Evolutionary conservation across 202 grass and related monocot species (phyloP).

Genomic region (Dendrocalamus latiflorus): DNA sequence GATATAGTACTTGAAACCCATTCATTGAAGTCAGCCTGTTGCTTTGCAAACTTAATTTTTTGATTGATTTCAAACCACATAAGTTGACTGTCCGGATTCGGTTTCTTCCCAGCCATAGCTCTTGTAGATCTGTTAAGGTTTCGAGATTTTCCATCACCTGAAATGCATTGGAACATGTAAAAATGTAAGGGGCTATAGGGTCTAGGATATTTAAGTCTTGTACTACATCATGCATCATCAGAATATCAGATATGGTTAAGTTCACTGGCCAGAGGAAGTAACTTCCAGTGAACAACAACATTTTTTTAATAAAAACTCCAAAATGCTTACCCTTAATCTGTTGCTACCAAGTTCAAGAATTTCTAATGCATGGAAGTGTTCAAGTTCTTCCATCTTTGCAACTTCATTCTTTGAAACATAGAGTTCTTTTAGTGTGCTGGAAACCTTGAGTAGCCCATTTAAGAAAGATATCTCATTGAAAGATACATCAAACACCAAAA

Average conservation of each 20-base stretch:
- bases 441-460: conserved; percentile 68
- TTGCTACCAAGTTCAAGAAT: conserved; percentile 99
- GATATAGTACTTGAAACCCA: conserved; percentile 69
- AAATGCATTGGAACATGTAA: conserved; percentile 20
- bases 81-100: conserved; percentile 70
- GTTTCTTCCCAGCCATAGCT: conserved; percentile 91
- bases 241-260: neutral
- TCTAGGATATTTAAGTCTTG: neutral
- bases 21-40: conserved; percentile 74
- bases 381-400: conserved; percentile 79
- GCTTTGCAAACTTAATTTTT: conserved; percentile 95
- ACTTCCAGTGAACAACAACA: neutral
- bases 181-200: neutral
- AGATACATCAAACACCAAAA: conserved; percentile 92
- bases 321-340: conserved; percentile 68
- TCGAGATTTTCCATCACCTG: conserved; percentile 92
- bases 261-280: neutral
- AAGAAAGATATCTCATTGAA: conserved; percentile 96
- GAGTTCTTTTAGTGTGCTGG: conserved; percentile 69
- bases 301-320: neutral
- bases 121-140: conserved; percentile 69
- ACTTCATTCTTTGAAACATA: conserved; percentile 98
- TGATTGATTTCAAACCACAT: conserved; percentile 83
- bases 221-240: neutral
- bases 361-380: conserved; percentile 66